Conservation (phyloP, 176 grass and related monocot species). For the Alloteropsis semialata region DNA sequence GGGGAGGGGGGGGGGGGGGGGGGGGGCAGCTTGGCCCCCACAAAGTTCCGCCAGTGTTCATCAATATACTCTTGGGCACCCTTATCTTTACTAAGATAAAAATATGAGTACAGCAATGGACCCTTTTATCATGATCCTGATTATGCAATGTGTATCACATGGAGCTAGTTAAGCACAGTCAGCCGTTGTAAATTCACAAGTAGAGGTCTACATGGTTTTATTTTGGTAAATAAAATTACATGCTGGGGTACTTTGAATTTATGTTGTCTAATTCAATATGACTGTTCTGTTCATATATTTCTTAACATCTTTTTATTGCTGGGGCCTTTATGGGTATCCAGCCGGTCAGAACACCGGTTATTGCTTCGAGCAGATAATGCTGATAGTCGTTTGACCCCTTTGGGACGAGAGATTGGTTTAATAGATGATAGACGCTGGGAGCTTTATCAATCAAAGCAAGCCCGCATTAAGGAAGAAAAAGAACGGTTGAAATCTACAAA, state of each 20-base stretch:
- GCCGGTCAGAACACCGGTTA: constrained; percentile 87
- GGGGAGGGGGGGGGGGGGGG: no score
- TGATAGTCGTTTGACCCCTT: constrained; percentile 88
- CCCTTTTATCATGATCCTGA: not conserved
- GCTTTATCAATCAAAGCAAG: constrained; percentile 81
- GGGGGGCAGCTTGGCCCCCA: no score
- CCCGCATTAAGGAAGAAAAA: constrained; percentile 75
- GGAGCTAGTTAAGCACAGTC: constrained; percentile 9
- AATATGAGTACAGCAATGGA: not conserved
- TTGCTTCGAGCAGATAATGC: constrained; percentile 94
- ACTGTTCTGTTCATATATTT: constrained; percentile 2
- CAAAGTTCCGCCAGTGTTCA: no score
- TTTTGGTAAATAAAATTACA: not conserved
- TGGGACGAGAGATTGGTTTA: constrained; percentile 87
- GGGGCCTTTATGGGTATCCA: constrained; percentile 31
- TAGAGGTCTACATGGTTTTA: not conserved
- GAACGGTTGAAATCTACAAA: constrained; percentile 68
- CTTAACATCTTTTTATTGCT: constrained; percentile 25
- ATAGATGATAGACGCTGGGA: constrained; percentile 92
- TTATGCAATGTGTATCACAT: not conserved
- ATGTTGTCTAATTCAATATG: not conserved
- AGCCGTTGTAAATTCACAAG: not conserved
- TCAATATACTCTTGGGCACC: not conserved
- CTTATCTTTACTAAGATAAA: not conserved
- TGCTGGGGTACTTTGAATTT: not conserved